Conservation (phyloP, 306 rosid species). For the Dalbergia oliveri region DNA sequence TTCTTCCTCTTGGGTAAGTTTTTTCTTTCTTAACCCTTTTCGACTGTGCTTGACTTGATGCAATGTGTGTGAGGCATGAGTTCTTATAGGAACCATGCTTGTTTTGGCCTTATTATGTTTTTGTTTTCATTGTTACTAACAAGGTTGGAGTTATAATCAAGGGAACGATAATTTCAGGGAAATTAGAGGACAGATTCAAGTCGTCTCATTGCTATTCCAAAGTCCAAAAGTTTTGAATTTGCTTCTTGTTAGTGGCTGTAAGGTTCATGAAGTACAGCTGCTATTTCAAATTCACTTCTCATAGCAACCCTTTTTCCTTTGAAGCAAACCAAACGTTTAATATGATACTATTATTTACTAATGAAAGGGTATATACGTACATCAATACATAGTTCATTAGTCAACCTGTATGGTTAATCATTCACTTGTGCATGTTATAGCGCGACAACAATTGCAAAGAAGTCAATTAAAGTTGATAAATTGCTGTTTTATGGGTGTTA, state of each 20-base stretch:
- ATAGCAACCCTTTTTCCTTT: not conserved
- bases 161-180: conserved; percentile 52
- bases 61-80: conserved; percentile 4
- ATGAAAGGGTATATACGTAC: not conserved
- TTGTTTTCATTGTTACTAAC: conserved; percentile 44
- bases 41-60: conserved; percentile 12
- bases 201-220: conserved; percentile 49
- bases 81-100: conserved; percentile 46
- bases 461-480: no score
- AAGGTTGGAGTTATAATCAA: conserved; percentile 50
- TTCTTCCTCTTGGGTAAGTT: conserved; percentile 9
- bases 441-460: no score
- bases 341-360: not conserved
- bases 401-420: not conserved
- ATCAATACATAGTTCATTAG: not conserved
- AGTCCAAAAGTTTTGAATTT: conserved; percentile 32
- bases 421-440: no score
- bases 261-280: not conserved
- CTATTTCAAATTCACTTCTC: not conserved
- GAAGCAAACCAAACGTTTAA: not conserved
- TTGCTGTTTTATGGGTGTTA: no score
- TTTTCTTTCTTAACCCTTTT: not conserved
- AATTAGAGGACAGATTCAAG: conserved; percentile 29
- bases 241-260: not conserved
- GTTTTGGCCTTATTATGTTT: conserved; percentile 54